These are phyloP conservation scores for Candida mattraensis DNA, from an alignment of 805 yeast species.

Conservation along the genomic window DNA sequence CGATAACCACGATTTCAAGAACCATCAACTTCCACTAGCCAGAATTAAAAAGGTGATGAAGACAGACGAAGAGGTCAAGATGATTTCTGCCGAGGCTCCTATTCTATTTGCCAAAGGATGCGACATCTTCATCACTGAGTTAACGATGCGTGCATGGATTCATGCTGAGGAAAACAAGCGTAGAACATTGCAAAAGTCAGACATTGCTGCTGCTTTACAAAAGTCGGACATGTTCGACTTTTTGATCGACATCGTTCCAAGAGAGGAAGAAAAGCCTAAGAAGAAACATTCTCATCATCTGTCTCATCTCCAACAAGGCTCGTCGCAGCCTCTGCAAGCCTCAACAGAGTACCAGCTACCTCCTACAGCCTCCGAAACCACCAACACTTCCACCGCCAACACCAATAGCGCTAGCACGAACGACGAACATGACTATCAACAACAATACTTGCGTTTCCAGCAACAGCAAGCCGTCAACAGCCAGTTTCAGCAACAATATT, in stretches of 20 bases:
- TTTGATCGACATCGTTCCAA: slow-evolving; percentile 91
- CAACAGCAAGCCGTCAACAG: slow-evolving; percentile 15
- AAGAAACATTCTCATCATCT: slow-evolving; percentile 23
- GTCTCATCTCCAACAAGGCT: slow-evolving; percentile 25
- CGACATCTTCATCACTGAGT: slow-evolving; percentile 93
- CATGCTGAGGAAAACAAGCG: slow-evolving; percentile 97
- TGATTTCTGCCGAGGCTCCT: slow-evolving; percentile 99
- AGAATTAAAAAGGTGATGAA: slow-evolving; percentile 97
- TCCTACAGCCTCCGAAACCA: slow-evolving; percentile 1
- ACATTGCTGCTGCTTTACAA: slow-evolving; percentile 92
- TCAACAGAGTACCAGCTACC: slow-evolving; percentile 1
- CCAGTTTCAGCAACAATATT: slow-evolving; percentile 18
- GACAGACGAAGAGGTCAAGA: slow-evolving; percentile 93
- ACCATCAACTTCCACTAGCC: slow-evolving; percentile 93
- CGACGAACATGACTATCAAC: slow-evolving; percentile 21
- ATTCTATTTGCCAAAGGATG: slow-evolving; percentile 97
- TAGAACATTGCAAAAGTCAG: slow-evolving; percentile 89
- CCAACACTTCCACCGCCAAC: slow-evolving; percentile 1
- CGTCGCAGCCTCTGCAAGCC: background rate
- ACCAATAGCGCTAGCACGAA: no score
- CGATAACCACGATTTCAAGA: slow-evolving; percentile 87
- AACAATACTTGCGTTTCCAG: slow-evolving; percentile 17
- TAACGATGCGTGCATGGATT: slow-evolving; percentile 99
- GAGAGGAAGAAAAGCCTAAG: slow-evolving; percentile 73
- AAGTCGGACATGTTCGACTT: slow-evolving; percentile 97